These are phyloP conservation scores for Cucumis sativus DNA, from an alignment of 306 rosid species.

Conservation along the genomic window DNA sequence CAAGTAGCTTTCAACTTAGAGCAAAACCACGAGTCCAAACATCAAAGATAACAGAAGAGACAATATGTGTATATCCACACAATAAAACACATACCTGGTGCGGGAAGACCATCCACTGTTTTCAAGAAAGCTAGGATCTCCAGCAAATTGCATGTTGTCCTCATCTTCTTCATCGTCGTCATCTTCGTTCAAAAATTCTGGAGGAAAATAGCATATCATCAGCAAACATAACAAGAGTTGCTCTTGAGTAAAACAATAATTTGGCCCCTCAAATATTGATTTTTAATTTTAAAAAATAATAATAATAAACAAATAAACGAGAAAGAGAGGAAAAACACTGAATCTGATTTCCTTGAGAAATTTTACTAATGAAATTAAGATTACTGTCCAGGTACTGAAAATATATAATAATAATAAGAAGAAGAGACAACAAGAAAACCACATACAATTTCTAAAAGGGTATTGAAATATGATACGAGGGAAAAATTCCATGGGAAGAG, in stretches of 20 bases:
- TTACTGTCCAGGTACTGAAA: background rate
- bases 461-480: background rate
- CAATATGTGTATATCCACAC: background rate
- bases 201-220: background rate
- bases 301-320: too few species aligned
- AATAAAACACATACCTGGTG: constrained; percentile 46
- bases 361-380: background rate
- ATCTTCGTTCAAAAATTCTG: constrained; percentile 85
- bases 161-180: constrained; percentile 67
- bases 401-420: background rate
- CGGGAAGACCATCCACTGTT: constrained; percentile 99
- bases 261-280: background rate
- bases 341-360: background rate
- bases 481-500: background rate
- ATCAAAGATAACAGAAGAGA: background rate
- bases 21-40: background rate
- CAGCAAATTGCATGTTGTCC: constrained; percentile 36
- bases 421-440: background rate
- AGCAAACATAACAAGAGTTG: background rate
- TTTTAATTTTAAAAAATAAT: background rate
- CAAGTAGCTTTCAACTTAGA: background rate
- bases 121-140: constrained; percentile 54
- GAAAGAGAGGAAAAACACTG: background rate
- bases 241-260: background rate
- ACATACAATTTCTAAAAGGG: background rate